Evolutionary conservation across 192 early-diverging fungal species (phyloP), one percentile per base, ranked within the genome.

Genomic region (Irineochytrium annulatum): DNA sequence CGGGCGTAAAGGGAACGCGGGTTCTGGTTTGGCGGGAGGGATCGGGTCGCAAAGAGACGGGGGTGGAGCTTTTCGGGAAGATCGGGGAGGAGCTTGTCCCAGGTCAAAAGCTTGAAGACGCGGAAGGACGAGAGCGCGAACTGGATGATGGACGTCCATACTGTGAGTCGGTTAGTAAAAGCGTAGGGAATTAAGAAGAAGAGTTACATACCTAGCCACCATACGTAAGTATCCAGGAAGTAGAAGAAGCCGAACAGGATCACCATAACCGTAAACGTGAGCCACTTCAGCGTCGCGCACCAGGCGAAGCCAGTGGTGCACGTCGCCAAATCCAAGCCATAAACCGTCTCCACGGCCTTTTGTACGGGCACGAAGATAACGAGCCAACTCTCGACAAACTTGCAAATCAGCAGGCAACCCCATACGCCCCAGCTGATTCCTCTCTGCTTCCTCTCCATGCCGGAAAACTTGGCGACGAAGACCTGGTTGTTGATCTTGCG

Each of bases 221-320:
- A 92, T 52, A 92, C 75, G 60, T 92, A 92, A 0, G 89, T 92
- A 55, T 91, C 89, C 43, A 91, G 65, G 22, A 24, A 52, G 49
- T 24, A 52, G 49, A 52, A 52, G 11, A 52, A 14, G 8, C 19
- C 20, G 20, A 52, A 20, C 49, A 52, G 13, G 49, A 28, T 14
- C 8, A 28, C 22, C 11, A 52, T 14, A 52, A 52, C 13, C 8
- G 8, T 13, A 8, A 52, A 52, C 27, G 49, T 24, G 11, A 52
- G 8, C 49, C 27, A 24, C 20, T 19, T 28, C 49, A 52, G 20
- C 19, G 20, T 52, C 8, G 27, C 6, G 49, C 49, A 52, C 11
- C 8, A 24, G 22, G 20, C 20, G 20, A 13, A 8, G 20, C 49
- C 49, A 24, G 11, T 20, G 11, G 8, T 28, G 49, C 49, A 52